phyloP scores from a whole-genome alignment of 2,329 filamentous ascomycete species.

The Leptoxyphium fumago region DNA sequence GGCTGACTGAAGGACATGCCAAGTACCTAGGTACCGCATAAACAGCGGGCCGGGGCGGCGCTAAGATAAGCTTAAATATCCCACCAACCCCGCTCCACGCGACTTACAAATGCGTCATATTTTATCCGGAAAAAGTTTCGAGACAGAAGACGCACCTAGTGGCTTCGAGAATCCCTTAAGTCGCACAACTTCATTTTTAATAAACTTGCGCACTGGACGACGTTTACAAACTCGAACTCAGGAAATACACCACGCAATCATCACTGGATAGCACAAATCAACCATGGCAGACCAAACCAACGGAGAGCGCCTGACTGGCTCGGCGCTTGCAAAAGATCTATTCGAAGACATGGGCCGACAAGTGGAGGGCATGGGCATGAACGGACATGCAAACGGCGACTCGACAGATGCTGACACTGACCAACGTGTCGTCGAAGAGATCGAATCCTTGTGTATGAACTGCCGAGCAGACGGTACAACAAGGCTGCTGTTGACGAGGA shows the following conservation, averaged over 20 bases:
- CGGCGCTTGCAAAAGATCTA: conserved; percentile 29
- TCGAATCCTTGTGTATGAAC: conserved; percentile 41
- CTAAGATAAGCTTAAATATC: background rate
- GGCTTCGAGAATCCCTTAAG: background rate
- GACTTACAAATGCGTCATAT: background rate
- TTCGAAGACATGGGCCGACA: conserved; percentile 39
- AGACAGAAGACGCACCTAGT: background rate
- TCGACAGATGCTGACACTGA: conserved; percentile 17
- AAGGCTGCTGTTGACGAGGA: conserved; percentile 72
- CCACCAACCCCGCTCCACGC: background rate
- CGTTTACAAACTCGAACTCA: background rate
- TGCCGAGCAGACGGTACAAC: conserved; percentile 54
- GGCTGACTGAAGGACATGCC: too few species aligned
- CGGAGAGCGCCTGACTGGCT: conserved; percentile 5
- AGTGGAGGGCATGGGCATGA: conserved; percentile 26
- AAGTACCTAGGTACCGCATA: too few species aligned
- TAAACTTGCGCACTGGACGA: background rate
- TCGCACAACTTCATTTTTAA: too few species aligned
- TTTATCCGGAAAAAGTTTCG: background rate
- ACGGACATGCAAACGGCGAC: conserved; percentile 19
- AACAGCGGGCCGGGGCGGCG: background rate
- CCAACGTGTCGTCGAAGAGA: conserved; percentile 37
- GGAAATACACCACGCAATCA: background rate
- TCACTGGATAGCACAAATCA: background rate
- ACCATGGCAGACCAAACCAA: conserved; percentile 5